Conservation (phyloP, 139 green algal genomes). For the Micractinium conductrix region DNA sequence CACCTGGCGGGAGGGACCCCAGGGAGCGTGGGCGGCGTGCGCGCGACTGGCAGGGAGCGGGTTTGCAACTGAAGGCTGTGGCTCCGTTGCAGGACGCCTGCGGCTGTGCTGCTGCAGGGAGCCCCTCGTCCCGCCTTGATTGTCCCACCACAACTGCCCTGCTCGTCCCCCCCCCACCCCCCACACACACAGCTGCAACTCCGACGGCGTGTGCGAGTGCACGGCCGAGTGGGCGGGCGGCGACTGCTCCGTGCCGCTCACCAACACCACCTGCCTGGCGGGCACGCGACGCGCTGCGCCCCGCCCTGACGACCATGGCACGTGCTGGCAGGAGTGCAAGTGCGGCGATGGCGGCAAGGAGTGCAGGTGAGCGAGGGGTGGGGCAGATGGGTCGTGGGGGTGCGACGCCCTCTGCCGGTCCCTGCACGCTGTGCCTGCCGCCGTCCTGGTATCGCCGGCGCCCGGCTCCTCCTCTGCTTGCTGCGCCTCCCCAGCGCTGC, state of each 20-base stretch:
- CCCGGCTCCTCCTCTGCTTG: not conserved
- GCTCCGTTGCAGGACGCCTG: not conserved
- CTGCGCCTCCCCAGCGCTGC: not conserved
- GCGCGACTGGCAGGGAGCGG: too few relatives aligned
- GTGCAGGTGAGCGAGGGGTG: not conserved
- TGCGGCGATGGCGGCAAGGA: constrained; percentile 10
- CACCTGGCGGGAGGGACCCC: not conserved
- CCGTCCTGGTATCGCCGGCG: too few relatives aligned
- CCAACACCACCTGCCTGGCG: constrained; percentile 23
- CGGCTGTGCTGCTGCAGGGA: not conserved
- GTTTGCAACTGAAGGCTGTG: not conserved
- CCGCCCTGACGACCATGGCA: constrained; percentile 25
- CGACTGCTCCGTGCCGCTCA: constrained; percentile 64
- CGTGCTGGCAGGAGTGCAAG: constrained; percentile 49
- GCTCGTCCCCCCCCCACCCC: not conserved
- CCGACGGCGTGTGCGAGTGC: constrained; percentile 60
- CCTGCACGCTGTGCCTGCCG: not conserved
- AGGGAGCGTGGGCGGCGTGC: not conserved
- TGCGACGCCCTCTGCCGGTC: not conserved
- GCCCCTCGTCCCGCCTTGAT: too few relatives aligned
- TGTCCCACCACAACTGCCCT: too few relatives aligned
- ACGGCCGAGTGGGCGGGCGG: constrained; percentile 50
- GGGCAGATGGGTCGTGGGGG: not conserved
- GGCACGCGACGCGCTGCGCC: constrained; percentile 7
- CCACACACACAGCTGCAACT: constrained; percentile 39